Evolutionary conservation across 257 asterid species (phyloP), one percentile per base, ranked within the genome.

Genomic region (Linderniella brevidens): DNA sequence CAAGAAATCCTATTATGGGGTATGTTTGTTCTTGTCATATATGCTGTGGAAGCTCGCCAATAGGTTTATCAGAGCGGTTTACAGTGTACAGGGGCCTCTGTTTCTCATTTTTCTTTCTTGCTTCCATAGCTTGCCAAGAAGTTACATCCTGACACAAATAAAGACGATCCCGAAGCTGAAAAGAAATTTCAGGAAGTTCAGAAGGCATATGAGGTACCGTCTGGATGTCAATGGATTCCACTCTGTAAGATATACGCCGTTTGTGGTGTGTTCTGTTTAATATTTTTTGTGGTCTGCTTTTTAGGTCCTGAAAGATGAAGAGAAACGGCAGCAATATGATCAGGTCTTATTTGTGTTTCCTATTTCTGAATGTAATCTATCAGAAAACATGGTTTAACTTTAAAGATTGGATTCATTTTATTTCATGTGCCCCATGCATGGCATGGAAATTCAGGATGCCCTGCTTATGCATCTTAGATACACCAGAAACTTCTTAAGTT

Each of bases 1-100:
- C 53, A 88, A 88, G 71, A 80, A 80, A 66, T 76, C 98, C 49
- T 88, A 88, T 75, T 79, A 84, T 67, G 95, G 75, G 80, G 95
- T 84, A 75, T 57, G 82, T 54, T 53, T 20, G 13, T 29, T 42
- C 45, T 25, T 39, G 17, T 16, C 18, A 35, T 59, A 51, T 51
- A 13, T 58, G 5, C 36, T 37, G 40, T 38, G 53, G 13, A 32
- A 37, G 4, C 8, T 4, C 18, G n/a, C 19, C 5, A 8, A 12
- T 8, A 1, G 4, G 4, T 43, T 18, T 37, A 46, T 19, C 8
- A 53, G 2, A 46, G 37, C 1, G 39, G 19, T 13, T 8, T 5
- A 9, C 29, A n/a, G n/a, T 41, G 50, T 52, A 46, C 49, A 51
- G 16, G 43, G 38, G 49, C 48, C 53, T 11, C 41, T 9, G 19